Conservation (phyloP, 2,329 filamentous ascomycete species). For the Aureobasidium pullulans region DNA sequence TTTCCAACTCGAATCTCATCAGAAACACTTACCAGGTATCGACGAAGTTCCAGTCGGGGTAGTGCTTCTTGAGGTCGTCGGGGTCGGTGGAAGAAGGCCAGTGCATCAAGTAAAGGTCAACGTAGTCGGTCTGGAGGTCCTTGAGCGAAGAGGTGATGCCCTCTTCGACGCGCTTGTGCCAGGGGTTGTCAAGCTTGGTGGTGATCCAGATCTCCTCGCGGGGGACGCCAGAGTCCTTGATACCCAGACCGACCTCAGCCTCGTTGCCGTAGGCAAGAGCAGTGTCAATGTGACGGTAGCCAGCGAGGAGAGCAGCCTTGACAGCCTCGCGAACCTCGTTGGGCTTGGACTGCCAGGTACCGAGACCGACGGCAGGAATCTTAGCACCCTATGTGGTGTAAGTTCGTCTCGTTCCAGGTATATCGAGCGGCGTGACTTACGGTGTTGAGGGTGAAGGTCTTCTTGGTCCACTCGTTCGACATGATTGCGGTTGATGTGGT, state of each 20-base stretch:
- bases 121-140: constrained; percentile 56
- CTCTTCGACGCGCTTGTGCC: constrained; percentile 62
- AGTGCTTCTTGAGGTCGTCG: constrained; percentile 57
- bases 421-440: constrained; percentile 15
- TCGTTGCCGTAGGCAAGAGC: constrained; percentile 76
- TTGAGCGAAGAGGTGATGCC: constrained; percentile 54
- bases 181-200: constrained; percentile 76
- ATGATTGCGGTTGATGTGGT: constrained; percentile 16
- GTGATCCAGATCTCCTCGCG: constrained; percentile 67
- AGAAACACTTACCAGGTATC: constrained; percentile 54
- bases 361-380: constrained; percentile 68
- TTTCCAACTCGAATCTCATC: not conserved
- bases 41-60: constrained; percentile 64
- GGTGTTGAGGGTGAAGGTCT: constrained; percentile 51
- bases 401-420: not conserved
- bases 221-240: constrained; percentile 58
- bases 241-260: constrained; percentile 62
- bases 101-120: constrained; percentile 53
- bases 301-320: constrained; percentile 40
- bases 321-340: constrained; percentile 65
- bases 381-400: constrained; percentile 61
- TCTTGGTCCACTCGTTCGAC: constrained; percentile 29
- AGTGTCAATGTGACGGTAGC: constrained; percentile 41
- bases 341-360: constrained; percentile 70
- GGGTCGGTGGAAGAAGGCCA: constrained; percentile 62